Base-by-base conservation (phyloP, 2,329 filamentous ascomycete species). In the Claviceps pazoutovae region DNA sequence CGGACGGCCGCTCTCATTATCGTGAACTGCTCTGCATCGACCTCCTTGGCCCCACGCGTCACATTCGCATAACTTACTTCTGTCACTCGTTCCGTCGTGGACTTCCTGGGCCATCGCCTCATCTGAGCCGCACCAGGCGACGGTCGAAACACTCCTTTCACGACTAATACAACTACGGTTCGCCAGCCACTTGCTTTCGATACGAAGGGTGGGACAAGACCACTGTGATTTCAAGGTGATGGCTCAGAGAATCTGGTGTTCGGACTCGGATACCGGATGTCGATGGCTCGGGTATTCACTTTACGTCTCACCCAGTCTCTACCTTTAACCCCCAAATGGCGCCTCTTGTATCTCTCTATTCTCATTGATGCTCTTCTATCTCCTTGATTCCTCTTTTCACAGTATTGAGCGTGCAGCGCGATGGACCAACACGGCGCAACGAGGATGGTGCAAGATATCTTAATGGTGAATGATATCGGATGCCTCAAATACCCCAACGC, bases 221-320 rank as follows among this genome's bases (percentile, higher is more conserved):
- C 11, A 5, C 1, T 16, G 17, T 39, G 17, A 9, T 30, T 34
- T 21, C 21, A 11, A 16, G 44, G 19, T n/a, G 13, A 17, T 36
- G 5, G 17, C n/a, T 19, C 19, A 48, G 23, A 36, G 19, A 39
- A 30, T 16, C 11, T 17, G 36, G 46, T 30, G 17, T 30, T 30
- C 16, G 19, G 4, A 19, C 19, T n/a, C 36, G 11, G n/a, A 48
- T 11, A 17, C 7, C 11, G n/a, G 23, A 39, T 41, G 21, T 19
- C 37, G 37, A 38, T 45, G 34, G 19, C 48, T 26, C 8, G 11
- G 36, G 42, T n/a, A 11, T 30, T 19, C 14, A 11, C 14, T 51
- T 45, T 41, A 53, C 46, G 34, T 53, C 44, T 58, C 58, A 34
- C 30, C 9, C 30, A 60, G 59, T 61, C 59, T 58, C 61, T 60